phyloP scores from a whole-genome alignment of 768 basidiomycete species.

The Pleurotus cornucopiae region DNA sequence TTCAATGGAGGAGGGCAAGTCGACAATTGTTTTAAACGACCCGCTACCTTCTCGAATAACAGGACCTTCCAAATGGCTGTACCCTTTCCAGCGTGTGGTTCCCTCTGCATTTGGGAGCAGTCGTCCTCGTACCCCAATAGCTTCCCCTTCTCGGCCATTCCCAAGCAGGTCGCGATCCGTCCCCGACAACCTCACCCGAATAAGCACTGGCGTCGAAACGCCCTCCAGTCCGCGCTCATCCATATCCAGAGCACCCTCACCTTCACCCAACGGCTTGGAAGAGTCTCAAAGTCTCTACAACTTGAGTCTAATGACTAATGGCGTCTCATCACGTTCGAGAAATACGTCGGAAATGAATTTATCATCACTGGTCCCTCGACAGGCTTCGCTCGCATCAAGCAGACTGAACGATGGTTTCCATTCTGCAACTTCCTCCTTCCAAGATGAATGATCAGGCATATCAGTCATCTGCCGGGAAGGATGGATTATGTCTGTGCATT shows the following conservation, averaged over 20 bases:
- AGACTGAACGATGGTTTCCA: not conserved
- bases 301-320: constrained; percentile 16
- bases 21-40: constrained; percentile 13
- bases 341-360: constrained; percentile 67
- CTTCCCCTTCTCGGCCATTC: constrained; percentile 22
- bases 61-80: constrained; percentile 22
- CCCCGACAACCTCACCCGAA: constrained; percentile 20
- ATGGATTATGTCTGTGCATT: not conserved
- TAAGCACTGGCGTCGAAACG: constrained; percentile 20
- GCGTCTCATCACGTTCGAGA: constrained; percentile 54
- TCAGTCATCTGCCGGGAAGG: too few species aligned
- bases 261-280: constrained; percentile 31
- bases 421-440: not conserved
- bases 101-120: constrained; percentile 18
- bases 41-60: constrained; percentile 27
- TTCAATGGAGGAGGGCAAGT: constrained; percentile 50
- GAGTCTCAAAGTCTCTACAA: constrained; percentile 27
- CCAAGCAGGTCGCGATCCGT: constrained; percentile 34
- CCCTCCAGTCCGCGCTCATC: constrained; percentile 36
- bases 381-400: constrained; percentile 6
- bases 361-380: constrained; percentile 46
- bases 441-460: constrained; percentile 3
- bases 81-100: constrained; percentile 28
- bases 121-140: constrained; percentile 19
- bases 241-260: constrained; percentile 44